Evolutionary conservation across 768 basidiomycete genomes (phyloP), one percentile per base, ranked within the genome.

Genomic region (Lentinula guzmanii): DNA sequence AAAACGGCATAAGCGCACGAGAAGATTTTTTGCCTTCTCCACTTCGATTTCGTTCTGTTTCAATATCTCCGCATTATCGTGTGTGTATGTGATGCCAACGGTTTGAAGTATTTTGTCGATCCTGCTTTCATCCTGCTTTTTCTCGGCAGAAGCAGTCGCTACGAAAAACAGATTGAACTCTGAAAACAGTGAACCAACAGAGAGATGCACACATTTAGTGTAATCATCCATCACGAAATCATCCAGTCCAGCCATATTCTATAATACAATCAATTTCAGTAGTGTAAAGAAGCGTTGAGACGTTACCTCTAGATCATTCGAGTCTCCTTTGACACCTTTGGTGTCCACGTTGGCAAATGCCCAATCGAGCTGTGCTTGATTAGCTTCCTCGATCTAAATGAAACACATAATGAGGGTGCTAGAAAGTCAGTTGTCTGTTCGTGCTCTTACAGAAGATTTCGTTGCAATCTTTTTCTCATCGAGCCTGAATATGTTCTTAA

Each of bases 401-500:
- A 2, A 54, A 1, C 35, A 9, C 28, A 33, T 60, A 35, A 34
- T 51, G 1, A 28, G 13, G 46, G 16, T 5, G 58, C 15, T 33
- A 52, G 50, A 16, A 2, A 43, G 37, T 52, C 13, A 28, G 8
- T 37, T 35, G 39, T 8, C 37, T 6, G 56, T 11, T 16, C 10
- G 11, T 33, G 69, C 11, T 70, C 83, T 61, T 75, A 91, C 91
- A 62, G 85, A 81, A 71, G 82, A 79, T 71, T 93, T 91, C 0
- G 90, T 93, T 41, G 88, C 82, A 8, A 87, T 75, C 15, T 79
- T 84, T 62, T 79, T 77, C 67, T 91, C 89, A 63, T 90, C 85
- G 33, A 94, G 76, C 64, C 78, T 84, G 74, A 95, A 94, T 39
- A 95, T 91, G 66, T 95, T 95, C 68, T 87, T 84, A 52, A 90